Base-by-base conservation (phyloP, 2,329 filamentous ascomycete genomes). In the Monosporascus sp. region DNA sequence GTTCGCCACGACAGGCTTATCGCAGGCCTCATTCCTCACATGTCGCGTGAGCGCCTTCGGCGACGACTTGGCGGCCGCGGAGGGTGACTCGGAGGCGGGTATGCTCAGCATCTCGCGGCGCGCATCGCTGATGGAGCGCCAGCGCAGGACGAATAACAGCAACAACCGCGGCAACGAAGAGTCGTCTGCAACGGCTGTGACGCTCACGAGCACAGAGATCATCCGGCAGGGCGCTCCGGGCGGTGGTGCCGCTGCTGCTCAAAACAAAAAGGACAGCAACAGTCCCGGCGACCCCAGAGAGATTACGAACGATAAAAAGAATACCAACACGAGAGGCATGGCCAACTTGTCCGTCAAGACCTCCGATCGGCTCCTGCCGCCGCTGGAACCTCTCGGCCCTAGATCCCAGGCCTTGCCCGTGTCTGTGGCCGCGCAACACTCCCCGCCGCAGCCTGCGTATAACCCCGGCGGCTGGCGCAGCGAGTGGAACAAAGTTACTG, bases 1-100 rank as follows among this genome's bases (percentile, higher is more conserved):
- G 17, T 68, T 68, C 47, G 60, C 63, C 17, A 66, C 65, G 1
- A 53, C 60, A 5, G 60, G 61, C 1, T 43, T 68, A 44, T 63
- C 65, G 17, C 56, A 49, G 7, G 41, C 45, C 15, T 64, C 64
- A 1, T 58, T 66, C 52, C 51, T 68, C 3, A 63, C 57, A 5
- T 59, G 54, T 9, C 57, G 59, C n/a, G 54, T 56, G 8, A 63
- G 59, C 51, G 60, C 60, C 18, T 62, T 60, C 43, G 52, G 52
- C 2, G 63, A 64, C 49, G 64, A 66, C 25, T 45, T 65, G 15
- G 54, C 45, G 2, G 55, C 57, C 8, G 60, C 61, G 7, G 46
- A 47, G 15, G 49, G 51, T 17, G 37, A 54, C 11, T 48, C 52
- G 11, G 27, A 52, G 5, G 49, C 43, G 25, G 45, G 22, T 9